Base-by-base conservation (phyloP, 352 stramenopile species). In the Blastocystis sp. region DNA sequence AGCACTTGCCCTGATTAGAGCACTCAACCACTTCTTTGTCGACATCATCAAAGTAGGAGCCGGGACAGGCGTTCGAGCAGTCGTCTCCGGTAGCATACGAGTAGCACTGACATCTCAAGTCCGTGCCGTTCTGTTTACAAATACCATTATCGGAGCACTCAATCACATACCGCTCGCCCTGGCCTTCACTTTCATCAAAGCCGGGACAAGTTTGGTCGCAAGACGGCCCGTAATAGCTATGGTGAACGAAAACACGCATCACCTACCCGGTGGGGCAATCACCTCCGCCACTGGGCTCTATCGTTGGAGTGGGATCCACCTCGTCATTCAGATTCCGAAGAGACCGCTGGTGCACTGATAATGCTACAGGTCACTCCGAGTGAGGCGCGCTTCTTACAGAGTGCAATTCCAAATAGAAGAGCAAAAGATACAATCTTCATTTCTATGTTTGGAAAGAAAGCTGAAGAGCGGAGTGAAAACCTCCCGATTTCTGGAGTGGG, bases 171-270 rank as follows among this genome's bases (percentile, higher is more conserved):
- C 16, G 9, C n/a, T 24, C 66, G 2, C 37, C 66, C 12, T 4
- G 35, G 29, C 4, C 37, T 59, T n/a, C 0, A 16, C 6, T 55
- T 29, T 24, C 3, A 33, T 45, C 21, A 31, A 41, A 65, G 65
- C 71, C 71, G 21, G 39, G 41, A 39, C 71, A 81, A 10, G 13
- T 10, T 0, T 37, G 39, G 0, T 39, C 37, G 71, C 39, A 65
- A 21, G 3, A 16, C 62, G 31, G 26, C 45, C 71, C 71, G 37
- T 81, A 37, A 51, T 50, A 81, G 33, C 71, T 81, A 63, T 13
- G 10, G 50, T 67, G 2, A 62, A 3, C 16, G 21, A 41, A 65
- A 59, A 66, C 21, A 33, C 21, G 16, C 6, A 67, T 37, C 12
- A 6, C 2, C 39, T 29, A 81, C 71, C 71, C 71, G 1, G 13